Evolutionary conservation across 495 filamentous ascomycete genomes (phyloP).

Genomic region (Xylaria intraflava): DNA sequence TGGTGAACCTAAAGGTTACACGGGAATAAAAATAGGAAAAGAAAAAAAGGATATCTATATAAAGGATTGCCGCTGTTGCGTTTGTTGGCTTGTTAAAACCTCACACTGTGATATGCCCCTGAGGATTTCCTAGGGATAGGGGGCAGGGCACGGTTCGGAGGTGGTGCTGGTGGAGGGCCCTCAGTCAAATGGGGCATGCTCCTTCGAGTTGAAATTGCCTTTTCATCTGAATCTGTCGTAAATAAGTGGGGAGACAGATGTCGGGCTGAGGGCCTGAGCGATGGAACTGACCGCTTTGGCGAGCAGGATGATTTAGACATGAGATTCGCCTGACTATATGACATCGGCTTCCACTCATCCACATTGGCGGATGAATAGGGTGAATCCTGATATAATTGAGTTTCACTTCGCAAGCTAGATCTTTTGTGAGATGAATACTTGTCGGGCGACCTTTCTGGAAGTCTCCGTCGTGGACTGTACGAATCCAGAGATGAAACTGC

Average conservation of each 20-base stretch:
- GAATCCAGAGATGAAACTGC: conserved; percentile 21
- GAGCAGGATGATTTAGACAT: conserved; percentile 10
- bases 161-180: conserved; percentile 56
- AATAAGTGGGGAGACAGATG: conserved; percentile 25
- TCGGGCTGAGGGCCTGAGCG: conserved; percentile 22
- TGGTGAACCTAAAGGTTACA: not conserved
- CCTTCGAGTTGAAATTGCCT: conserved; percentile 36
- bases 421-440: conserved; percentile 10
- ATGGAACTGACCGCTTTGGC: conserved; percentile 21
- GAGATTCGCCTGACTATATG: not conserved
- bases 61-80: not conserved
- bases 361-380: conserved; percentile 9
- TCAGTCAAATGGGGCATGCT: conserved; percentile 54
- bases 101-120: not conserved
- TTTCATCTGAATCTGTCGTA: conserved; percentile 21
- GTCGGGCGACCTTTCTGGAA: conserved; percentile 5
- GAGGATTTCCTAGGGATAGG: conserved; percentile 44
- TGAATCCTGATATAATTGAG: conserved; percentile 3
- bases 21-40: not conserved
- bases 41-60: not conserved
- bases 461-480: conserved; percentile 12
- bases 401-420: conserved; percentile 11
- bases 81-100: not conserved
- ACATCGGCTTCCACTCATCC: conserved; percentile 7
- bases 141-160: conserved; percentile 57